phyloP scores from a whole-genome alignment of 805 yeast genomes.

The Candida ficus region DNA sequence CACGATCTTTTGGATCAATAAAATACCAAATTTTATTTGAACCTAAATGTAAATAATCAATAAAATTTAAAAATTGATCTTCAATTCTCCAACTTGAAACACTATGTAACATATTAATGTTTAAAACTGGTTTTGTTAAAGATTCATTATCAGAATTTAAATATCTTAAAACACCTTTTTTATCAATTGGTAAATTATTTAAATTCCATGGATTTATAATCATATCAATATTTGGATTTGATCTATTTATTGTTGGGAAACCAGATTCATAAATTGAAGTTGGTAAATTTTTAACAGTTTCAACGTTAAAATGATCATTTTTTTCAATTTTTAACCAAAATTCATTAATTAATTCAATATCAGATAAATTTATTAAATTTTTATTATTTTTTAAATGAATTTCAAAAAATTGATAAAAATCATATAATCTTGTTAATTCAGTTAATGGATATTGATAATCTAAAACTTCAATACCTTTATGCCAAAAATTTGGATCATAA shows the following conservation, averaged over 20 bases:
- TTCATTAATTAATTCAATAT: conserved; percentile 18
- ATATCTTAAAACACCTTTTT: conserved; percentile 44
- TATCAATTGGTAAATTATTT: conserved; percentile 45
- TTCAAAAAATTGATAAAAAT: conserved; percentile 53
- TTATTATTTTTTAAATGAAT: conserved; percentile 40
- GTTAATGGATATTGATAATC: conserved; percentile 35
- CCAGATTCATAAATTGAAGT: conserved; percentile 38
- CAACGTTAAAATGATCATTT: conserved; percentile 35
- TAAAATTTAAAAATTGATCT: conserved; percentile 52
- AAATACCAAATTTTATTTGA: conserved; percentile 55
- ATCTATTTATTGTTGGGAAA: conserved; percentile 20
- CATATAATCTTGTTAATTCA: conserved; percentile 46
- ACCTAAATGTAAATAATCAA: conserved; percentile 54
- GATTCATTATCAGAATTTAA: conserved; percentile 38
- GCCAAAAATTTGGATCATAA: conserved; percentile 43
- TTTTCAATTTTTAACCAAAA: conserved; percentile 13
- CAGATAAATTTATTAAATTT: conserved; percentile 14
- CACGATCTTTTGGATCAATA: conserved; percentile 51
- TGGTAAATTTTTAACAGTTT: conserved; percentile 29
- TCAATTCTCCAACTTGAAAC: conserved; percentile 53
- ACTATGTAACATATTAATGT: conserved; percentile 50
- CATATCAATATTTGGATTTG: conserved; percentile 18
- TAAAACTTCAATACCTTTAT: conserved; percentile 30
- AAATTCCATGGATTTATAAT: conserved; percentile 47
- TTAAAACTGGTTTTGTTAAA: conserved; percentile 38